Conservation (phyloP, 345 rosid species). For the Linum tenue region DNA sequence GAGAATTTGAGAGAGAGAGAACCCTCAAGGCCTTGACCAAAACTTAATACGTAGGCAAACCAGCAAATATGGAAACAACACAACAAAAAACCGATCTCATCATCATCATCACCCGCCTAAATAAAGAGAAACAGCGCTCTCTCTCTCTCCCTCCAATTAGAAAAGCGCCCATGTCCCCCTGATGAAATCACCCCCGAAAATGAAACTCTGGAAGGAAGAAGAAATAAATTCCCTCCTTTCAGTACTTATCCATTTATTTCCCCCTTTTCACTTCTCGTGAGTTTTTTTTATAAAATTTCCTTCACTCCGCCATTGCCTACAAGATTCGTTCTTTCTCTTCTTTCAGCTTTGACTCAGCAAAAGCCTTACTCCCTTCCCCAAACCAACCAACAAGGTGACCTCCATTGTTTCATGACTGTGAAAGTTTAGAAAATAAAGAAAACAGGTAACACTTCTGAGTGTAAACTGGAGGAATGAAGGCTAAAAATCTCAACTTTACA, state of each 20-base stretch:
- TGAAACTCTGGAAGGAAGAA: too few relatives aligned
- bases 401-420: too few relatives aligned
- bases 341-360: not conserved
- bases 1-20: not conserved
- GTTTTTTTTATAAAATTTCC: not conserved
- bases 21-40: not conserved
- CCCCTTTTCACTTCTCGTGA: not conserved
- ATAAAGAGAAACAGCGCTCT: not conserved
- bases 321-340: not conserved
- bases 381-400: too few relatives aligned
- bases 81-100: not conserved
- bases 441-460: too few relatives aligned
- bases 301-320: not conserved
- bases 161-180: not conserved
- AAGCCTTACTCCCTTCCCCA: too few relatives aligned
- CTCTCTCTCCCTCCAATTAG: not conserved
- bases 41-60: not conserved
- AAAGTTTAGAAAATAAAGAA: too few relatives aligned
- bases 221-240: not conserved
- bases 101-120: not conserved
- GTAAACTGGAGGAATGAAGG: too few relatives aligned
- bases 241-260: too few relatives aligned
- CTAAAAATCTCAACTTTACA: too few relatives aligned
- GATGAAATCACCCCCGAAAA: not conserved
- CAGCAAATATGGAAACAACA: not conserved